Evolutionary conservation across 768 basidiomycete genomes (phyloP), one percentile per base, ranked within the genome.

Genomic region (Leccinellum luteum): DNA sequence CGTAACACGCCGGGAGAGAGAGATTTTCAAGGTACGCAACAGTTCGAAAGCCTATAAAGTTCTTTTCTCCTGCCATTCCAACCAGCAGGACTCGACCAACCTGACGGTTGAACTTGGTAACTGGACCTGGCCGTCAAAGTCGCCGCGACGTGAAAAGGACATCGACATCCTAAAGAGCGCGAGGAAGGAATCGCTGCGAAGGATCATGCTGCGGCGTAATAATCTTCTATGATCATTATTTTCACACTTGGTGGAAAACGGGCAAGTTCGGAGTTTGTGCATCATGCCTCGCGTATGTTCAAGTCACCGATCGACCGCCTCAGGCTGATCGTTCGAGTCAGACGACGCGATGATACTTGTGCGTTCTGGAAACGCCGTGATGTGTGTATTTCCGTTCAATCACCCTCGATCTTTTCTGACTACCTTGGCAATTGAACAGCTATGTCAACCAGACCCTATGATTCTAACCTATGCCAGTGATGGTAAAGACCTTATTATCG

Each of bases 221-320:
- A 55, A 28, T 41, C 35, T 56, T 56, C 52, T 54, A 32, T 10
- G 34, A 55, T 25, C 52, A 56, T 10, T 21, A 52, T 30, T 17
- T 30, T 27, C 14, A 23, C 15, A 25, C 25, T 25, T 25, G 25
- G 25, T 25, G 30, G 23, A 53, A 10, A 54, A 8, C 27, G 51
- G 48, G 48, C 17, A 52, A 54, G 14, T 25, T 52, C 23, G n/a
- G 19, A 27, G 9, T 27, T 17, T 23, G 17, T 31, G 14, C 30
- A 8, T 23, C 30, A 8, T 23, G 21, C 15, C 14, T 34, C 30
- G 30, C 12, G 30, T 30, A 10, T 4, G 23, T 25, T 52, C 49
- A 19, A n/a, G 31, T 25, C 51, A 13, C n/a, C 15, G 3, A 21
- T 17, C 4, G 7, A 17, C 47, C 21, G 23, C 30, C 48, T 15